Evolutionary conservation across 1,284 basidiomycete genomes (phyloP).

Genomic region (Cystobasidiaceae sp.): DNA sequence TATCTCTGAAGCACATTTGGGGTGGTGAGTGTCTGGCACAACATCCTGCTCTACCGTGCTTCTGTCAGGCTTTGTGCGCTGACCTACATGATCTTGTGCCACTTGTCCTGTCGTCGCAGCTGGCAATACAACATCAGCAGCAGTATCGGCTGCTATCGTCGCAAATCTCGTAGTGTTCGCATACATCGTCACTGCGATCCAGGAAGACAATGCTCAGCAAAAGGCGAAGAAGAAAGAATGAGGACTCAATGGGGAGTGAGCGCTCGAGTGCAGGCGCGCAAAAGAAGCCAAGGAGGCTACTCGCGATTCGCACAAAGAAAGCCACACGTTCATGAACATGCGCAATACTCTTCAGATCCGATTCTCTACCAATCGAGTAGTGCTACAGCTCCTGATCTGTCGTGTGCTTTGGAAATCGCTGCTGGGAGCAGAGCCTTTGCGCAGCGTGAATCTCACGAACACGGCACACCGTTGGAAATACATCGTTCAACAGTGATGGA

Average conservation of each 20-base stretch:
- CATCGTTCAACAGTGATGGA: no score
- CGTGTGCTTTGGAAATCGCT: no score
- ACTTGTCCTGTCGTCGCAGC: neutral
- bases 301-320: no score
- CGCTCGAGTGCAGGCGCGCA: no score
- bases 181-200: conserved; percentile 25
- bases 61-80: neutral
- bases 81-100: neutral
- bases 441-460: no score
- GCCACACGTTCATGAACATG: no score
- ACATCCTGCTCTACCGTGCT: neutral
- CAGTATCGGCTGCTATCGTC: conserved; percentile 28
- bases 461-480: no score
- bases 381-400: no score
- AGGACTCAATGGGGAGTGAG: neutral
- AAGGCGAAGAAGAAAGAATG: conserved; percentile 8
- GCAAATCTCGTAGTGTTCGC: conserved; percentile 29
- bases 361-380: no score
- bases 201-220: conserved; percentile 9
- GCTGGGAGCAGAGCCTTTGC: no score
- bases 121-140: conserved; percentile 23
- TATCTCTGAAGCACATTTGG: conserved; percentile 29
- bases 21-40: conserved; percentile 7
- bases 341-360: no score
- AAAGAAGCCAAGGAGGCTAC: no score